Evolutionary conservation across 371 early-diverging fungal species (phyloP).

Genomic region (Paraphysoderma sedebokerense): DNA sequence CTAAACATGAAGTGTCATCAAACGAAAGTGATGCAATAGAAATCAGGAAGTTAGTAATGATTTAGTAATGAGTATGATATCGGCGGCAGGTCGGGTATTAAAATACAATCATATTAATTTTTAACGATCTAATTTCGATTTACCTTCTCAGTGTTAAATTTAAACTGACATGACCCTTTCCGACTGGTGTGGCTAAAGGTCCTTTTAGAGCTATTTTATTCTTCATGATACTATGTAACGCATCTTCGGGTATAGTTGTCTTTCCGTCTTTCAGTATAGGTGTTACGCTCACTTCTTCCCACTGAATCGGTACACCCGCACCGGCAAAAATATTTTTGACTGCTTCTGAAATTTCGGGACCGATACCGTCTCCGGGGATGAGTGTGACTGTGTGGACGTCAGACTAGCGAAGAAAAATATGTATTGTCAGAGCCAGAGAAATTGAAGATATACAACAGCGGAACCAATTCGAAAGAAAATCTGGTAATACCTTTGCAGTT

Average conservation of each 20-base stretch:
- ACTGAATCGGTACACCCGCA: conserved; percentile 88
- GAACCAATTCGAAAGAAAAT: no score
- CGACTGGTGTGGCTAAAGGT: conserved; percentile 93
- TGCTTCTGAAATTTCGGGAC: conserved; percentile 90
- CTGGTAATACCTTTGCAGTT: no score
- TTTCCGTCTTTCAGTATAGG: conserved; percentile 81
- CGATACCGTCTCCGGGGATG: conserved; percentile 97
- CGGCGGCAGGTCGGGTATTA: neutral
- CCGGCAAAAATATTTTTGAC: conserved; percentile 86
- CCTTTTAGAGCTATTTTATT: conserved; percentile 95
- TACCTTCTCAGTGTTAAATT: conserved; percentile 86
- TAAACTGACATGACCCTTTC: conserved; percentile 96
- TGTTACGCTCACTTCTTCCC: conserved; percentile 92
- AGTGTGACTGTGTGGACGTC: conserved; percentile 49
- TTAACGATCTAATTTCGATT: neutral
- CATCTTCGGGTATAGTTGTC: conserved; percentile 82
- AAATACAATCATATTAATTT: no score
- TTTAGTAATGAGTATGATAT: neutral
- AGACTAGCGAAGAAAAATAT: no score
- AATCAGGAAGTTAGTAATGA: conserved; percentile 1
- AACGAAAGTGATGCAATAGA: no score
- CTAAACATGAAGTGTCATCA: conserved; percentile 15
- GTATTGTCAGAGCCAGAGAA: no score
- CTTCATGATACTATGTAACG: conserved; percentile 73
- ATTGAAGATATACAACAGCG: no score